Evolutionary conservation across 495 filamentous ascomycete species (phyloP).

Genomic region (Penicillium nucicola): DNA sequence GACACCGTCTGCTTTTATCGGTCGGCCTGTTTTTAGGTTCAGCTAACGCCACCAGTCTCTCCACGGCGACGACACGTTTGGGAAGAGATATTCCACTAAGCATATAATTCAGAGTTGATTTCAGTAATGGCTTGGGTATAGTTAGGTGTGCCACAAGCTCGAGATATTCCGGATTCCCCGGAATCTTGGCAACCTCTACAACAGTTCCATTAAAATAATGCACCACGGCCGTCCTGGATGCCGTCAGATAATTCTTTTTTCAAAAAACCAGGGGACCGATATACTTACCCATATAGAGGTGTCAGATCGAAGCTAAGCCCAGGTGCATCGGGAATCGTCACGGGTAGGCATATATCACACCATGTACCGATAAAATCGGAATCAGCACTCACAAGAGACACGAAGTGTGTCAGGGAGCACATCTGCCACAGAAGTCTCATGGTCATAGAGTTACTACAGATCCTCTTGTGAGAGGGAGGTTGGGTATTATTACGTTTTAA

Average conservation of each 20-base stretch:
- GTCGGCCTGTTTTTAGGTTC: constrained; percentile 5
- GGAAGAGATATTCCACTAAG: background rate
- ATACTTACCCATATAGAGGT: constrained; percentile 10
- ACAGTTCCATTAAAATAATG: constrained; percentile 15
- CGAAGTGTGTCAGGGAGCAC: too few species aligned
- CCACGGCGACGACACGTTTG: background rate
- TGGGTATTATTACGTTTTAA: too few species aligned
- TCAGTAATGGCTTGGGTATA: background rate
- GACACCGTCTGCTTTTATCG: constrained; percentile 4
- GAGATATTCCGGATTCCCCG: constrained; percentile 12
- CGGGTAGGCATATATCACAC: constrained; percentile 9
- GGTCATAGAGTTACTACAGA: too few species aligned
- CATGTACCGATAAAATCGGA: too few species aligned
- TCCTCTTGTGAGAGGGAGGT: too few species aligned
- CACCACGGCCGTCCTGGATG: constrained; percentile 8
- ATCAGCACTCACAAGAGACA: too few species aligned
- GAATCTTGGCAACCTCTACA: constrained; percentile 10
- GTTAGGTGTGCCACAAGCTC: constrained; percentile 14
- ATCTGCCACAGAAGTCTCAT: too few species aligned
- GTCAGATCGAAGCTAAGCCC: constrained; percentile 16
- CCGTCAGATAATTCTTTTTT: background rate
- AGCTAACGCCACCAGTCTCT: constrained; percentile 9
- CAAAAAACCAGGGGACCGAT: background rate
- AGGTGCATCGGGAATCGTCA: constrained; percentile 7
- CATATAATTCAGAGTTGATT: background rate